Evolutionary conservation across 139 green algal species (phyloP).

Genomic region (Chloropicon primus): DNA sequence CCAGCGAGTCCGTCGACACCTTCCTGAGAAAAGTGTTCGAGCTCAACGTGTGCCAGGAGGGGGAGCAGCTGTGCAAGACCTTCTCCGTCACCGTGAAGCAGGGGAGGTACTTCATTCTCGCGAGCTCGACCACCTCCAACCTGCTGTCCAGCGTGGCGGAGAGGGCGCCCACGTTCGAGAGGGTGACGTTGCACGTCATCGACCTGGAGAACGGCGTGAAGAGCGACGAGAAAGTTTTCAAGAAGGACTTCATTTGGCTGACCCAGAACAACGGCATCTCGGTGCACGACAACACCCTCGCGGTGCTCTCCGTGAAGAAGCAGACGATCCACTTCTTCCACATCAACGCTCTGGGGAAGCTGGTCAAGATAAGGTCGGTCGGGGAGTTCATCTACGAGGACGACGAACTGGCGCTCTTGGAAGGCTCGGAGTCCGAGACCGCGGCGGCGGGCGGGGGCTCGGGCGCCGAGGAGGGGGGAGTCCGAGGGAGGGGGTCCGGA

Average conservation of each 20-base stretch:
- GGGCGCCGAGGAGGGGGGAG: background rate
- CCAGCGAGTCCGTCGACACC: background rate
- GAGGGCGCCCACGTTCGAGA: constrained; percentile 8
- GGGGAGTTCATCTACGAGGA: constrained; percentile 19
- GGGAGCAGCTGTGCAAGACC: constrained; percentile 23
- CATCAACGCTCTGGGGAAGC: constrained; percentile 10
- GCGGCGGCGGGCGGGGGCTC: background rate
- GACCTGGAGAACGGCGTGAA: background rate
- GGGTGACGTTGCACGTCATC: background rate
- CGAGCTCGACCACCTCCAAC: constrained; percentile 5
- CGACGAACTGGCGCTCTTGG: constrained; percentile 23
- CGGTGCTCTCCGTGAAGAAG: constrained; percentile 22
- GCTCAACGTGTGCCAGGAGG: background rate
- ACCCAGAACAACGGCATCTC: constrained; percentile 24
- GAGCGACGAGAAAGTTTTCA: constrained; percentile 3
- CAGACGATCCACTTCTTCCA: constrained; percentile 24
- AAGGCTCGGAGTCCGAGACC: too few species aligned
- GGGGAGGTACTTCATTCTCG: constrained; percentile 8
- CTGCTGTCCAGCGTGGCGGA: background rate
- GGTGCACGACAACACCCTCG: constrained; percentile 24
- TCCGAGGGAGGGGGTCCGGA: background rate
- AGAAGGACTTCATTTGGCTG: constrained; percentile 28
- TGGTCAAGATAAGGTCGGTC: constrained; percentile 21
- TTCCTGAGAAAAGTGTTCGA: background rate
- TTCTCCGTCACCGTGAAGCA: constrained; percentile 15